Evolutionary conservation across 495 filamentous ascomycete species (phyloP), one percentile per base, ranked within the genome.

Genomic region (Penicillium verhagenii): DNA sequence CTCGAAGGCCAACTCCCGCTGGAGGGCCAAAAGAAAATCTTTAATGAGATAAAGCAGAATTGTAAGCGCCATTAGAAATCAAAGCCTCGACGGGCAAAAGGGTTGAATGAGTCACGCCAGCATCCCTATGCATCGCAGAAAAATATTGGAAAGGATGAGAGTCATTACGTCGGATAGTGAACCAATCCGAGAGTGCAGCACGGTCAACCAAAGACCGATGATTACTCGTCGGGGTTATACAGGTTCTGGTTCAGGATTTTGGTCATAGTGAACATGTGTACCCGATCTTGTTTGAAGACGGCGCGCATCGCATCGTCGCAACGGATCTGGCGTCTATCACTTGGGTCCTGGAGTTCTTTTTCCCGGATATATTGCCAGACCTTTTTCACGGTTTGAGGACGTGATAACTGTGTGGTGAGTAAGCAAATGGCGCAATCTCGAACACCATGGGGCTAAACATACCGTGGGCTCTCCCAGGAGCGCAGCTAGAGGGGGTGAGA

Each of bases 231-330:
- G 31, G 73, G 71, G 31, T 75, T 80, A 61, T 85, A 90, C 54
- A 90, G 68, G 57, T 89, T 85, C 64, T 84, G 78, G 51, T 80
- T 82, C 11, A 90, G 78, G 19, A 90, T 82, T 70, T 89, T 90
- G 74, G 94, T 97, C 92, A 97, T 96, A 38, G 90, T 92, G 65
- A 98, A 97, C 95, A 98, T 98, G 63, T 97, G 90, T 31, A 98
- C 86, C 59, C 83, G 88, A 55, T 92, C 88, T 60, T 86, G 82
- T 67, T 93, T 93, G 77, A 98, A 97, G 3, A 98, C 88, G 1
- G 86, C 85, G 29, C 89, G 83, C 86, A 98, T 84, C 44, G 82
- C 81, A 33, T 96, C 91, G 72, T 98, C 95, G 68, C 94, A 98
- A 48, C 82, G 74, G 49, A 98, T 97, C 62, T 96, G 90, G 11